Conservation (phyloP, 805 yeast genomes). For the Komagataella pastoris region DNA sequence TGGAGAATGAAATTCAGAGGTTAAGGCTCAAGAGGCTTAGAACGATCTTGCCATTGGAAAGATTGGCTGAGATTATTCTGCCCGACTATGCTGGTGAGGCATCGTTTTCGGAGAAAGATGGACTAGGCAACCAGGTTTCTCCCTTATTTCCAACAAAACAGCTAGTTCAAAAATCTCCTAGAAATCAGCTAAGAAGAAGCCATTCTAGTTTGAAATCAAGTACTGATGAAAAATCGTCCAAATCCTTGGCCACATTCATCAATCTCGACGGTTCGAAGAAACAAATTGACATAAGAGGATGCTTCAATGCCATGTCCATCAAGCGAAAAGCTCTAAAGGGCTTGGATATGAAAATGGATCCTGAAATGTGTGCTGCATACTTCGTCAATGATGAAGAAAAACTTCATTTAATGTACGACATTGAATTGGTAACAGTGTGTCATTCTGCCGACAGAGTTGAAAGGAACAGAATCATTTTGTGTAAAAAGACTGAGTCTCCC, state of each 20-base stretch:
- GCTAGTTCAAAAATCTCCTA: neutral
- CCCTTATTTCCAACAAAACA: neutral
- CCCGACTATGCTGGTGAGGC: neutral
- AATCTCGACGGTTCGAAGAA: slow-evolving; percentile 62
- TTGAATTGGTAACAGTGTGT: slow-evolving; percentile 71
- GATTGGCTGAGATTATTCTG: slow-evolving; percentile 6
- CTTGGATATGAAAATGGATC: slow-evolving; percentile 31
- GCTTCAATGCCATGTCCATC: slow-evolving; percentile 70
- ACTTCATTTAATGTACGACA: slow-evolving; percentile 47
- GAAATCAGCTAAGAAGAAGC: neutral
- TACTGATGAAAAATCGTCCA: slow-evolving; percentile 12
- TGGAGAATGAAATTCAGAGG: slow-evolving; percentile 43
- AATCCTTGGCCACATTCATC: slow-evolving; percentile 42
- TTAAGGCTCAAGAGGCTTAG: slow-evolving; percentile 22
- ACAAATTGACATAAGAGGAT: slow-evolving; percentile 59
- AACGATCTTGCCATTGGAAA: slow-evolving; percentile 7
- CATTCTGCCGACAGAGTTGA: slow-evolving; percentile 63
- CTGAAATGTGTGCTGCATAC: slow-evolving; percentile 45
- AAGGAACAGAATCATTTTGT: slow-evolving; percentile 56
- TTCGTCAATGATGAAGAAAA: slow-evolving; percentile 30
- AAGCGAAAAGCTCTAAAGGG: slow-evolving; percentile 55
- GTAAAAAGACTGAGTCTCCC: slow-evolving; percentile 53
- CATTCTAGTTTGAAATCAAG: neutral
- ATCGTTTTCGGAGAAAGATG: neutral
- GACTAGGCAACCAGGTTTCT: neutral